A percentile compares a stretch with the other conserved stretches of the same genome.
Conservation (phyloP, 495 filamentous ascomycete species). For the Neurospora sp. region DNA sequence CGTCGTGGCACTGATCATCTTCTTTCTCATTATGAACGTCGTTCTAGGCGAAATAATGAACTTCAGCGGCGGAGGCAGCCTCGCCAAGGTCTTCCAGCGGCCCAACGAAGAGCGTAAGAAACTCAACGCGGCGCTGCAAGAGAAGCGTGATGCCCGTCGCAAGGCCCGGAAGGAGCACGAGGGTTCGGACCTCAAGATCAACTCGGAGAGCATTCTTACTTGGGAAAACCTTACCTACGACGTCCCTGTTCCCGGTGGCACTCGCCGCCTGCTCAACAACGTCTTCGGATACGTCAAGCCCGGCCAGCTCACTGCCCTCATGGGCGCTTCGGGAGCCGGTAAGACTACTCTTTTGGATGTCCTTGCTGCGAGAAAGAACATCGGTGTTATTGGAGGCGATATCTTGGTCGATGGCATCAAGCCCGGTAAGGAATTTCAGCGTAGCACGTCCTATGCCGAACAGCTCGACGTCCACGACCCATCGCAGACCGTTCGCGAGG, state of each 20-base stretch:
- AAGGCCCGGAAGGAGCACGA: slow-evolving; percentile 38
- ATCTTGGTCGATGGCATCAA: slow-evolving; percentile 62
- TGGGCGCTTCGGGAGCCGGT: slow-evolving; percentile 80
- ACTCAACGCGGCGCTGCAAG: slow-evolving; percentile 54
- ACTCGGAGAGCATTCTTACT: slow-evolving; percentile 61
- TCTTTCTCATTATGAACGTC: slow-evolving; percentile 58
- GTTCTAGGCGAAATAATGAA: slow-evolving; percentile 67
- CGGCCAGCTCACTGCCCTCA: slow-evolving; percentile 68
- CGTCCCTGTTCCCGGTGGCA: slow-evolving; percentile 59
- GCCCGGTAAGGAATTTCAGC: slow-evolving; percentile 62
- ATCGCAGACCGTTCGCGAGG: slow-evolving; percentile 72
- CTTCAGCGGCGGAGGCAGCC: slow-evolving; percentile 68
- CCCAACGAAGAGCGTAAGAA: slow-evolving; percentile 59
- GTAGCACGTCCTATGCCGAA: slow-evolving; percentile 72
- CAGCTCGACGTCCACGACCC: slow-evolving; percentile 76
- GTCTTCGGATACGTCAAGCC: slow-evolving; percentile 73
- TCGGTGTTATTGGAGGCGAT: slow-evolving; percentile 66
- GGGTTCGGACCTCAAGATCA: slow-evolving; percentile 50
- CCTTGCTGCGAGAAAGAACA: slow-evolving; percentile 64
- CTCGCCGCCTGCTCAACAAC: slow-evolving; percentile 56
- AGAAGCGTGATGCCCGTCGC: slow-evolving; percentile 46
- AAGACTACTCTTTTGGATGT: slow-evolving; percentile 81
- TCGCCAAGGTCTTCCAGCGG: slow-evolving; percentile 62
- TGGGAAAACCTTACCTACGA: slow-evolving; percentile 75
- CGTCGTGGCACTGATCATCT: slow-evolving; percentile 54